Evolutionary conservation across 371 early-diverging fungal genomes (phyloP), one percentile per base, ranked within the genome.

Genomic region (Polyrhizophydium stewartii): DNA sequence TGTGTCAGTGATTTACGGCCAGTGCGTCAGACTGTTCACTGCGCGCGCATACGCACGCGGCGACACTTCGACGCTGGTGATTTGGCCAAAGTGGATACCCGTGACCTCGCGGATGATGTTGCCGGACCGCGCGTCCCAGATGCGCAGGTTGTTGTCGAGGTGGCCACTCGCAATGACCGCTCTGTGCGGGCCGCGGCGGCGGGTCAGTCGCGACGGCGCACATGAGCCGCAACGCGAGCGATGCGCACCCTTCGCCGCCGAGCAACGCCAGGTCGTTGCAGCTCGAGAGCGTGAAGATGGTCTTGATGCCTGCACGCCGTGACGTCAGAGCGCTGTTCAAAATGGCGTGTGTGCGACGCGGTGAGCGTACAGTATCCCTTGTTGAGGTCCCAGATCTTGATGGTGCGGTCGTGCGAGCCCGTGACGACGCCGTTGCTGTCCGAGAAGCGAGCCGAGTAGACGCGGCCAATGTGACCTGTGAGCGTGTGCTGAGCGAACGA

Each of bases 381-480:
- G 50, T 85, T 79, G 37, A 94, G 71, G 78, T 98, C 97, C 97
- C 97, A 98, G 5, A 95, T 77, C 76, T 96, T 98, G 24, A 96
- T 80, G 0, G 96, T 94, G 33, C 97, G 82, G 75, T 98, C 98
- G 68, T 98, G 95, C 59, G 95, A 93, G 58, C 93, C 94, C 0
- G 95, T 89, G 2, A 92, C 91, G 63, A 97, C 87, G 55, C 85
- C 80, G 64, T 83, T 85, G 6, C 89, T 82, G 64, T 92, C 90
- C 0, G 83, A 90, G 58, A 97, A 96, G 66, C 87, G 86, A 0
- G 94, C 93, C 12, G 91, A 75, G 67, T 84, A 91, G 0, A 97
- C 94, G 71, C 93, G 91, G 28, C 94, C 95, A 47, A 94, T 89
- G 74, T 97, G 98, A 1, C 98, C 97, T 0, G 93, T 94, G 65